Conservation (phyloP, 1,139 yeast genomes). For the Yamadazyma triangularis region DNA sequence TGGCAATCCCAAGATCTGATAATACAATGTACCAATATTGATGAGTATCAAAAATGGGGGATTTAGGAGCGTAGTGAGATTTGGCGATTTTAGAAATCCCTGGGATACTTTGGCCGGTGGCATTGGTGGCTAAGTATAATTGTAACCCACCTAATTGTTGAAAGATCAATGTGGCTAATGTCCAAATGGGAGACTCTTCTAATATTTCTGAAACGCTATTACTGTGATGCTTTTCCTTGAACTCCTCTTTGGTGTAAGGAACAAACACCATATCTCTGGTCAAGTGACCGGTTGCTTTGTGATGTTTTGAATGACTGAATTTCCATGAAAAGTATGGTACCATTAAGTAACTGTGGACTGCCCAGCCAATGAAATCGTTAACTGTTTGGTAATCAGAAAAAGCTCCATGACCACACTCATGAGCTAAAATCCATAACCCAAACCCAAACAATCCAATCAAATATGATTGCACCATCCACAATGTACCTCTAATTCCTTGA, state of each 20-base stretch:
- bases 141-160: slow-evolving; percentile 82
- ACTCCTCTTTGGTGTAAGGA: slow-evolving; percentile 62
- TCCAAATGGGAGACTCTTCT: slow-evolving; percentile 71
- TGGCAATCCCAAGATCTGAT: slow-evolving; percentile 66
- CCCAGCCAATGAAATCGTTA: slow-evolving; percentile 79
- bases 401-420: slow-evolving; percentile 89
- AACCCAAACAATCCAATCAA: slow-evolving; percentile 67
- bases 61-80: slow-evolving; percentile 66
- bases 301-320: slow-evolving; percentile 78
- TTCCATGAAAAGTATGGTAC: slow-evolving; percentile 91
- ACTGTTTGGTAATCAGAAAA: slow-evolving; percentile 66
- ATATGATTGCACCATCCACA: slow-evolving; percentile 37
- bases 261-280: slow-evolving; percentile 80
- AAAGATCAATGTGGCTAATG: slow-evolving; percentile 49
- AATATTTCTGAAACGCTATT: slow-evolving; percentile 51
- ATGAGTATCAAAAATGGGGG: slow-evolving; percentile 68
- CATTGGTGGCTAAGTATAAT: slow-evolving; percentile 61
- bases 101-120: slow-evolving; percentile 69
- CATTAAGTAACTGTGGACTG: slow-evolving; percentile 68
- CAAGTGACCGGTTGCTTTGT: slow-evolving; percentile 82
- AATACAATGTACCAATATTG: slow-evolving; percentile 68
- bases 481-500: slow-evolving; percentile 24
- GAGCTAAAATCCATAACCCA: slow-evolving; percentile 84
- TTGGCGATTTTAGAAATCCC: slow-evolving; percentile 42
- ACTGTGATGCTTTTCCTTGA: slow-evolving; percentile 34